A percentile compares a stretch with the other conserved stretches of the same genome.
phyloP scores from a whole-genome alignment of 1,139 yeast species.

The Pichia sp. region DNA sequence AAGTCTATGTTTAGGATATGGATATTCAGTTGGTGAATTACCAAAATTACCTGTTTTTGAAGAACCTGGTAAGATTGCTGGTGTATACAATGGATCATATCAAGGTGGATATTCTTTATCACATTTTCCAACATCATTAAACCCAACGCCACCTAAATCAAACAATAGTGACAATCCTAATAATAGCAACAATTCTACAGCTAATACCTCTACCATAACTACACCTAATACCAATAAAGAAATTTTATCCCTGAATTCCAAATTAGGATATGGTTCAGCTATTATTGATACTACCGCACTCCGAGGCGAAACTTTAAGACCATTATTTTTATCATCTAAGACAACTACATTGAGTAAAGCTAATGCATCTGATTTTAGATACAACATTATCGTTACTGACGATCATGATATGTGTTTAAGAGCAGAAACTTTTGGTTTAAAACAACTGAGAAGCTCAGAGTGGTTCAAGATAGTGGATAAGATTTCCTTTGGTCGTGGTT shows the following conservation, averaged over 20 bases:
- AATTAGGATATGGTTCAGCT: neutral
- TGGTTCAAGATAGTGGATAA: slow-evolving; percentile 47
- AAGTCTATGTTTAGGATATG: slow-evolving; percentile 23
- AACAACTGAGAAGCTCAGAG: slow-evolving; percentile 54
- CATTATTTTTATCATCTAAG: slow-evolving; percentile 14
- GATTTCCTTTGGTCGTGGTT: slow-evolving; percentile 30
- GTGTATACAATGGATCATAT: slow-evolving; percentile 17
- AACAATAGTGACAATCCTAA: neutral
- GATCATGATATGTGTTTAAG: slow-evolving; percentile 67
- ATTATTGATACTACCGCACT: slow-evolving; percentile 3
- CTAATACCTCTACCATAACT: neutral
- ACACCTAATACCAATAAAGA: too few species aligned
- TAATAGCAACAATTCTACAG: neutral
- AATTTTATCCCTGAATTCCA: too few species aligned
- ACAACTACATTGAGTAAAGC: slow-evolving; percentile 20
- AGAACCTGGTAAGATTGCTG: slow-evolving; percentile 13
- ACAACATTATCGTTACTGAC: slow-evolving; percentile 62
- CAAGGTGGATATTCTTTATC: slow-evolving; percentile 14
- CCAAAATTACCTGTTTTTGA: slow-evolving; percentile 16
- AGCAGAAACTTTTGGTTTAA: slow-evolving; percentile 54
- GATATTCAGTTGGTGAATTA: slow-evolving; percentile 19
- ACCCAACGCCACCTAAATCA: neutral
- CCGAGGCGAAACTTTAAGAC: slow-evolving; percentile 14
- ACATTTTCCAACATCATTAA: slow-evolving; percentile 10
- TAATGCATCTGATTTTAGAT: slow-evolving; percentile 42